phyloP scores from a whole-genome alignment of 192 early-diverging fungal species.

The Martensiomyces pterosporus region DNA sequence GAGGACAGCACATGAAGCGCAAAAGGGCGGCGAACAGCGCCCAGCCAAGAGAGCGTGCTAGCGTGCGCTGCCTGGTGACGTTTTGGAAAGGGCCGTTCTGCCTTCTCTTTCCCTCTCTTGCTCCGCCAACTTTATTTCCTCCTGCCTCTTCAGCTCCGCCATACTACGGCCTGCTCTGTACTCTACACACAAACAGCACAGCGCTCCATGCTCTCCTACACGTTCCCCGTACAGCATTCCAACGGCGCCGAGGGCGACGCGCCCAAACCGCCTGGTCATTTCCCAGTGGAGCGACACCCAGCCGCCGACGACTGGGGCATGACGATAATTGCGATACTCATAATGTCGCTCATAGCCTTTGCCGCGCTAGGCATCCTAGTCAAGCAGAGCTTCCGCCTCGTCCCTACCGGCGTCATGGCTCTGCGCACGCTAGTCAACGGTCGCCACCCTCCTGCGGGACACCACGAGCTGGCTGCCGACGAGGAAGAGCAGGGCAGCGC shows the following conservation, averaged over 20 bases:
- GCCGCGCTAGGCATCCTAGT: constrained; percentile 27
- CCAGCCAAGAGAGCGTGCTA: no score
- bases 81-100: no score
- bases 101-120: constrained; percentile 1
- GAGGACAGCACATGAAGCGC: background rate
- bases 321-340: constrained; percentile 32
- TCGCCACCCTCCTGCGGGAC: constrained; percentile 1
- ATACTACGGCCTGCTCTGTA: no score
- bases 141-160: no score
- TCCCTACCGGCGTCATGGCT: constrained; percentile 46
- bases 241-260: constrained; percentile 3
- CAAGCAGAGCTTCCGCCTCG: constrained; percentile 40
- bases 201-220: no score
- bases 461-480: constrained; percentile 25
- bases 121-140: constrained; percentile 1
- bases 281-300: constrained; percentile 38
- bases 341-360: constrained; percentile 43
- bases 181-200: no score
- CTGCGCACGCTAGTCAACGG: constrained; percentile 27
- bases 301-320: constrained; percentile 49
- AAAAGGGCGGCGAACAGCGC: no score
- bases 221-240: no score
- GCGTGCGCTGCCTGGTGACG: no score
- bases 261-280: no score
- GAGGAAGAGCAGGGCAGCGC: constrained; percentile 12